Evolutionary conservation across 140 eudicot species (phyloP), one percentile per base, ranked within the genome.

Genomic region (Senecio squalidus): DNA sequence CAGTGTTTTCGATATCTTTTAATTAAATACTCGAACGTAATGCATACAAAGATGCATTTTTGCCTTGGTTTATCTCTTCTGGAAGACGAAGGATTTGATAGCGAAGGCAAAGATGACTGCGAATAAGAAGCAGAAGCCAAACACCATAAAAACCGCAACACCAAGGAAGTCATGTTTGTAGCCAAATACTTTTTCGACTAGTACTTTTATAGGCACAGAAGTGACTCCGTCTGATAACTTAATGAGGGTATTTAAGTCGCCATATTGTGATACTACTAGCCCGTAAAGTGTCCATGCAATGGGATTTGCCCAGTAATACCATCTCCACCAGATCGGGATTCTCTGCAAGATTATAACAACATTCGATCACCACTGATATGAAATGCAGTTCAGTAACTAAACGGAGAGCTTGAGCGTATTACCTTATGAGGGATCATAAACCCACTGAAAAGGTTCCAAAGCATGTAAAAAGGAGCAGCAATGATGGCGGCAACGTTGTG

Each of bases 261-360:
- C 81, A 58, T 81, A 92, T 47, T 92, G 98, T 9, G 96, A 92
- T 14, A 79, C 88, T 20, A 92, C 82, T 8, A 92, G 88, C n/a
- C 98, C 98, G 29, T 92, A 92, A 10, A 92, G 92, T 45, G 82
- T 74, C 98, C 98, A 92, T 46, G 98, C 95, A 4, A 92, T 77
- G 7, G 98, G 98, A 77, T 92, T 92, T 59, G 94, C 92, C 98
- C 98, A 92, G 61, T 92, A 92, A 70, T 92, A 92, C 98, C 98
- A 92, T 79, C 98, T 92, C 98, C 98, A 92, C 98, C 98, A 92
- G 50, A 84, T 75, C 15, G 98, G 98, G 25, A 92, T 87, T 67
- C 86, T 84, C 98, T 92, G 84, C 65, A 52, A 33, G 48, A 54
- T 13, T 51, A 20, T 71, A 33, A 47, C 16, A 13, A 18, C 6